Conservation (phyloP, 2,329 filamentous ascomycete genomes). For the Fusarium sublunatum region DNA sequence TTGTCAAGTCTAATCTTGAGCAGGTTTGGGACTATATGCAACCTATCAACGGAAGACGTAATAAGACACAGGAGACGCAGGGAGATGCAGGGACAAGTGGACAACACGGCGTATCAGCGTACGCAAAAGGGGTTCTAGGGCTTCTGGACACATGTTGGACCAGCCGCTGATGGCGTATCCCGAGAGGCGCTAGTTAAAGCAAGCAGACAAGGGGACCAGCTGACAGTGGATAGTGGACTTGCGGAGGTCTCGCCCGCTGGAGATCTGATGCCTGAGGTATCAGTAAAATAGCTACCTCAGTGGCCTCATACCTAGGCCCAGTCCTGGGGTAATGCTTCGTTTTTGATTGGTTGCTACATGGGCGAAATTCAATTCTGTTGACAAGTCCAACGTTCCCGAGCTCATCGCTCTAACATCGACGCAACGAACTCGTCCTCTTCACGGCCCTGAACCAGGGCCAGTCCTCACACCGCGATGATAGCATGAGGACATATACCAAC, state of each 20-base stretch:
- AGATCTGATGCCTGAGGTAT: slow-evolving; percentile 20
- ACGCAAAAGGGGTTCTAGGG: slow-evolving; percentile 25
- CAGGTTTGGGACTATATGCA: slow-evolving; percentile 28
- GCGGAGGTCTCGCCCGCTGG: background rate
- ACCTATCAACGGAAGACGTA: slow-evolving; percentile 23
- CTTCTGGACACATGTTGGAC: slow-evolving; percentile 29
- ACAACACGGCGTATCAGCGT: slow-evolving; percentile 32
- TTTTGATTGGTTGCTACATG: slow-evolving; percentile 26
- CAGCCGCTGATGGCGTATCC: slow-evolving; percentile 17
- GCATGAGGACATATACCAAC: slow-evolving; percentile 15
- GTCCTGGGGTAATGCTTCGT: slow-evolving; percentile 26
- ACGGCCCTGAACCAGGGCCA: background rate
- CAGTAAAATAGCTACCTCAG: background rate
- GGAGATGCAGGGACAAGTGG: slow-evolving; percentile 23
- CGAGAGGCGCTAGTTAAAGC: slow-evolving; percentile 10
- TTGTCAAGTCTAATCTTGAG: slow-evolving; percentile 34
- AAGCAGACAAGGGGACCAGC: background rate
- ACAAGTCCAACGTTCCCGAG: too few relatives aligned
- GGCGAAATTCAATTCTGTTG: slow-evolving; percentile 2
- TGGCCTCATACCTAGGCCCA: background rate
- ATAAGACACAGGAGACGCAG: slow-evolving; percentile 31
- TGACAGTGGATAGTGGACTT: slow-evolving; percentile 1
- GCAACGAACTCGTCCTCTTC: background rate
- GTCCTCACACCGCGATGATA: slow-evolving; percentile 13
- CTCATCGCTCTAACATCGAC: too few relatives aligned